Evolutionary conservation across 73 alveolate species (phyloP), one percentile per base, ranked within the genome.

Genomic region (Uronychia binucleata): DNA sequence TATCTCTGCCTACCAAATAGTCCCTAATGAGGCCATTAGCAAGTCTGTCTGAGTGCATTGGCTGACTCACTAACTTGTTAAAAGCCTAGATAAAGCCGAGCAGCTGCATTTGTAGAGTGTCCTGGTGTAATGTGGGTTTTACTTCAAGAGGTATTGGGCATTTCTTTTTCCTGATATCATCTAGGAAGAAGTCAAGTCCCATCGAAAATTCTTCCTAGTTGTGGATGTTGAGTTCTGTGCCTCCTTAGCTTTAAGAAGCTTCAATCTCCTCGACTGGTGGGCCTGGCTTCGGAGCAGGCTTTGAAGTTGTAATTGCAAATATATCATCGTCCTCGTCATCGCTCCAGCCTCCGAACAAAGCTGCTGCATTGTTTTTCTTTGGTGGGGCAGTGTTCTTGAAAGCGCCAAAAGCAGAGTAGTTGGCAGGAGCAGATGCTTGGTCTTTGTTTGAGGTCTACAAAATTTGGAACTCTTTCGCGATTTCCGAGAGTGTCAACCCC

Each of bases 281-380:
- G 14, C 26, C 30, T 34, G 86, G 46, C 5, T 46, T 46, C 19
- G 67, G 5, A 5, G 5, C 67, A 11, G 67, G 67, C 67, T 46
- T 46, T 11, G 67, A 19, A 46, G 67, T 46, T 46, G 67, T 46
- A 46, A 46, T 46, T 11, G 5, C 67, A 11, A 5, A 5, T 46
- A 46, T 5, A 5, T 19, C 67, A 46, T 46, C 67, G 67, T 46
- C 67, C 19, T 46, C 67, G 19, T 19, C 67, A 46, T 46, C 67
- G 19, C 67, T 46, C 67, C 67, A 77, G 58, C 74, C 81, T 31
- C 32, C 85, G 28, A 88, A 77, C n/a, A 86, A 30, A 0, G 94
- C 81, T 1, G 88, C 88, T 5, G 94, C 85, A 28, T 88, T 79
- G 13, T 76, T 88, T 75, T 82, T 28, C 67, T 88, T 81, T 58